Evolutionary conservation across 768 basidiomycete species (phyloP), one percentile per base, ranked within the genome.

Genomic region (Paxillus involutus): DNA sequence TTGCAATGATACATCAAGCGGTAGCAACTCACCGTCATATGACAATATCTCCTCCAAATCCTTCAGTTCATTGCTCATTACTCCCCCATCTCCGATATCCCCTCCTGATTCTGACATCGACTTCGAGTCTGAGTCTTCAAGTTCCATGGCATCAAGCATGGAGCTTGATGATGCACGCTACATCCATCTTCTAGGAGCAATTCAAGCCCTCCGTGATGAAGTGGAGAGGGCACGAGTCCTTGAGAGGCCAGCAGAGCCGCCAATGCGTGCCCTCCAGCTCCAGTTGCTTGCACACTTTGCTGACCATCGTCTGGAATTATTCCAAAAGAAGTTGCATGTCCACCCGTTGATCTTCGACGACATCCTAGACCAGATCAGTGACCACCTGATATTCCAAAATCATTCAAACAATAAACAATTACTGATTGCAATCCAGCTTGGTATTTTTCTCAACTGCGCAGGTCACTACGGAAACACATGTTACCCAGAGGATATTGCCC

Each of bases 391-490:
- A 5, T 73, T 73, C 35, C 1, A 41, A 0, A 66, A 56, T 12
- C 49, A 51, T 2, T 62, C 55, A 2, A 46, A 58, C 12, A 35
- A n/a, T n/a, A 56, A n/a, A 2, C 69, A 72, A 46, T 53, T 66
- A 1, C 66, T 67, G 1, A 55, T 73, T 26, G 57, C 63, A 8
- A 50, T 58, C 3, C 73, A 74, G 49, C 55, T 21, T 48, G 65
- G 21, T 64, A 72, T 17, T 70, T 76, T 58, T 24, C 47, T 30
- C 56, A 61, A 11, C 49, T 45, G 58, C 7, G 53, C 61, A 33
- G 67, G 71, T 1, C 67, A 72, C 16, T 58, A 63, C 51, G 64
- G 71, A 14, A 75, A 73, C 56, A 43, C 40, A 2, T 3, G 19
- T 1, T 3, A 46, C 2, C 10, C 17, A 0, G 29, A 52, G n/a